These are phyloP conservation scores for Chlamydomonas reinhardtii DNA, from an alignment of 163 green algal genomes.

Conservation along the genomic window DNA sequence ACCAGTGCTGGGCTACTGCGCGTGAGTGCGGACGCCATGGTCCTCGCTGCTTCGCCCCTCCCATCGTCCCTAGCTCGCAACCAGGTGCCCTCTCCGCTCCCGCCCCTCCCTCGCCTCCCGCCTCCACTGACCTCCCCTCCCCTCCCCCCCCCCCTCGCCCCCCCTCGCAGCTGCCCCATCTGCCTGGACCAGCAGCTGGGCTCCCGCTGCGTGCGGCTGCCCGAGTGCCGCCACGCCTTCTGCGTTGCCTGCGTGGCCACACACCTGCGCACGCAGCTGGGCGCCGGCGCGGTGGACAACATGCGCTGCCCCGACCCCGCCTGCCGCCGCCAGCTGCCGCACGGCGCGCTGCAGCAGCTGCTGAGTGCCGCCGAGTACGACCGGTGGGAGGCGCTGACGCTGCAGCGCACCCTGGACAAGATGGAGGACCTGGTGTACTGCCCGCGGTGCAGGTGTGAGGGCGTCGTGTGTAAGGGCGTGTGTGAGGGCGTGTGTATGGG, in stretches of 20 bases:
- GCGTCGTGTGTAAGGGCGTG: background rate
- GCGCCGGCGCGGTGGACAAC: slow-evolving; percentile 64
- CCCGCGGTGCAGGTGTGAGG: slow-evolving; percentile 69
- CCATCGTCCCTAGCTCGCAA: too few species aligned
- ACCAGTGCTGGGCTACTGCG: too few species aligned
- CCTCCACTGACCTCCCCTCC: background rate
- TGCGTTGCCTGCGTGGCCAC: slow-evolving; percentile 70
- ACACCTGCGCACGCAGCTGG: slow-evolving; percentile 59
- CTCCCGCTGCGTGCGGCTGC: slow-evolving; percentile 64
- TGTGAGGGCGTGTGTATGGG: too few species aligned
- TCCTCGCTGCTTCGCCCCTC: too few species aligned
- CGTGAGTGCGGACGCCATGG: too few species aligned
- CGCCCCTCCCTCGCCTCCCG: background rate
- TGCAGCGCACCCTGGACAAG: slow-evolving; percentile 73
- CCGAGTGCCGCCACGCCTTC: slow-evolving; percentile 72
- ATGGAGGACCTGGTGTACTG: slow-evolving; percentile 85
- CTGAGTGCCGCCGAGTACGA: slow-evolving; percentile 56
- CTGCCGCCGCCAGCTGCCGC: slow-evolving; percentile 61
- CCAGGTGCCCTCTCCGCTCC: too few species aligned
- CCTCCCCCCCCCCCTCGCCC: background rate
- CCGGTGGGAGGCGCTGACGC: slow-evolving; percentile 72
- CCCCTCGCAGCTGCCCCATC: slow-evolving; percentile 64
- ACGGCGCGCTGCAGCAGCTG: slow-evolving; percentile 58
- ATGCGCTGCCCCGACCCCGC: slow-evolving; percentile 69
- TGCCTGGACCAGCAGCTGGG: slow-evolving; percentile 79